A percentile compares a stretch with the other conserved stretches of the same genome.
These are phyloP conservation scores for Thalassiosira allenii DNA, from an alignment of 352 stramenopile genomes.

Conservation along the genomic window DNA sequence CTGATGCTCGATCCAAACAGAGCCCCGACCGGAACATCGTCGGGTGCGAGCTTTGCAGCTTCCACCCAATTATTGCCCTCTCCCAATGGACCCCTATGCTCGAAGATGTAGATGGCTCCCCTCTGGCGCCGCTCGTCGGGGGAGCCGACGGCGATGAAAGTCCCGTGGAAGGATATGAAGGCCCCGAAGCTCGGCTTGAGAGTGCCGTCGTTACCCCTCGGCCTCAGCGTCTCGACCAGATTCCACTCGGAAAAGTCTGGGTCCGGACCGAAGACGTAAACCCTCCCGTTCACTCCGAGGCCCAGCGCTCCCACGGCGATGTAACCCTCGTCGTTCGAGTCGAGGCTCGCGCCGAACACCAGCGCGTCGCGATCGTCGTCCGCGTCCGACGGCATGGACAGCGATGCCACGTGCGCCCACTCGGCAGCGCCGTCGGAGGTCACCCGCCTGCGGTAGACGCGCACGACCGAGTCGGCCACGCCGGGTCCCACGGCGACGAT, in stretches of 20 bases:
- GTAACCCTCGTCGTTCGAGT: not conserved
- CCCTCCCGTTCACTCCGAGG: not conserved
- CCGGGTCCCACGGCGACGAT: not conserved
- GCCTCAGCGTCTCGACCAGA: not conserved
- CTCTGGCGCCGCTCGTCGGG: not conserved
- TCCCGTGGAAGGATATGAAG: not conserved
- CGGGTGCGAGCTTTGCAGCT: not conserved
- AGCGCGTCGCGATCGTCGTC: not conserved
- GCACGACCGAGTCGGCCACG: not conserved
- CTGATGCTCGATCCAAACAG: conserved; percentile 5
- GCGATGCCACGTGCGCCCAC: not conserved
- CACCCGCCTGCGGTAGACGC: not conserved
- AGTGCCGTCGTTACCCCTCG: not conserved
- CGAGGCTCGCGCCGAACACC: not conserved
- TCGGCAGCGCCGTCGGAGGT: too few relatives aligned
- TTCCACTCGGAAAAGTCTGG: not conserved
- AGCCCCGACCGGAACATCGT: not conserved
- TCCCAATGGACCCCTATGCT: not conserved
- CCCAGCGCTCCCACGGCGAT: not conserved
- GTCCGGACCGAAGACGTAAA: not conserved
- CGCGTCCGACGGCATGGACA: not conserved
- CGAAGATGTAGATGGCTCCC: not conserved
- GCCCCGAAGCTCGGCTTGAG: not conserved
- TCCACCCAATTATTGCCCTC: not conserved
- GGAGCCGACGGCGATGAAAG: conserved; percentile 4